phyloP scores from a whole-genome alignment of 768 basidiomycete species.

The Auricularia heimuer region DNA sequence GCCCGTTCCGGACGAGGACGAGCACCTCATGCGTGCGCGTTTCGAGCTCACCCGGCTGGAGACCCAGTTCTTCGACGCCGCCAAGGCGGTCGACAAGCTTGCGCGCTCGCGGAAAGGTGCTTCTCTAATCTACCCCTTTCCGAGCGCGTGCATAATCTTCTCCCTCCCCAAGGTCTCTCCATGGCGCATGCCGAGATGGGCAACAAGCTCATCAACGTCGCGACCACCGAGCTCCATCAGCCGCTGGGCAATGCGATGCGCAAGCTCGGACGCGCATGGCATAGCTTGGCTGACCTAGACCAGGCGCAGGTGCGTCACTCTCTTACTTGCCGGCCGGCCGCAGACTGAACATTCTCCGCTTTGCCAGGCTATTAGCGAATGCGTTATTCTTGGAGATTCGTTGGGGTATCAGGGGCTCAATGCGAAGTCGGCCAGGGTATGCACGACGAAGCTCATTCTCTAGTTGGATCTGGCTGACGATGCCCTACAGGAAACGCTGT shows the following conservation, averaged over 20 bases:
- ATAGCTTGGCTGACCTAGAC: constrained; percentile 79
- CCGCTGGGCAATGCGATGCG: constrained; percentile 75
- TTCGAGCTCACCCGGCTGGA: constrained; percentile 90
- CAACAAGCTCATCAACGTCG: constrained; percentile 82
- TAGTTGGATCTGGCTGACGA: not conserved
- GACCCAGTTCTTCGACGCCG: constrained; percentile 83
- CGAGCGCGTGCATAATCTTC: constrained; percentile 6
- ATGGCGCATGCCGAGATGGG: constrained; percentile 79
- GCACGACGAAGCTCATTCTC: not conserved
- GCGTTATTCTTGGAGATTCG: constrained; percentile 91
- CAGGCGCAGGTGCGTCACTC: constrained; percentile 52
- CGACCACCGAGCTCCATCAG: constrained; percentile 80
- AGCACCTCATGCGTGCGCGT: constrained; percentile 80
- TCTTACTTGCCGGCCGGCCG: not conserved
- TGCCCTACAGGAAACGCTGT: constrained; percentile 55
- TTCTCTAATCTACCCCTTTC: constrained; percentile 2
- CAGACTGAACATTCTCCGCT: not conserved
- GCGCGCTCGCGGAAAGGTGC: constrained; percentile 70
- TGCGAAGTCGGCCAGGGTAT: constrained; percentile 80
- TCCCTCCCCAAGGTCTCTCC: constrained; percentile 50
- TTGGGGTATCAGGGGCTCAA: constrained; percentile 95
- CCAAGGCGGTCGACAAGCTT: constrained; percentile 83
- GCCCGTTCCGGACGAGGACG: constrained; percentile 87
- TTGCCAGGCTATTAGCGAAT: constrained; percentile 71
- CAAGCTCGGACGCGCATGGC: constrained; percentile 80